These are phyloP conservation scores for Phytophthora gonapodyides DNA, from an alignment of 352 stramenopile genomes.

Conservation along the genomic window DNA sequence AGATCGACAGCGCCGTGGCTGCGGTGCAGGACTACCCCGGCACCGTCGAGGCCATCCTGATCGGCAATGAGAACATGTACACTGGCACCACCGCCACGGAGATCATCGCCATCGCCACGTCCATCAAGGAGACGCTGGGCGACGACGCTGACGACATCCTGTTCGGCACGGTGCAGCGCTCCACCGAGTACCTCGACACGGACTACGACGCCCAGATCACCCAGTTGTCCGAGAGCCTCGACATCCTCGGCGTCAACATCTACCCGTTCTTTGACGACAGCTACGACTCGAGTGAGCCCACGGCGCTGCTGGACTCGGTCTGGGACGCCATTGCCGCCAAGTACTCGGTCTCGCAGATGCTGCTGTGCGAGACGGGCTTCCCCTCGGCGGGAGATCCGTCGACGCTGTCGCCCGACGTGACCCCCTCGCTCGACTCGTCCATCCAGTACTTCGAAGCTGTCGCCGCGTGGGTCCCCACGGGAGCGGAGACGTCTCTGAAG, in stretches of 20 bases:
- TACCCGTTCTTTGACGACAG: slow-evolving; percentile 66
- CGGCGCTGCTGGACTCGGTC: slow-evolving; percentile 43
- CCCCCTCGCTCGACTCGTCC: slow-evolving; percentile 42
- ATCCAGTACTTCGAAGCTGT: slow-evolving; percentile 36
- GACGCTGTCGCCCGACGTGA: slow-evolving; percentile 39
- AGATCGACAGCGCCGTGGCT: slow-evolving; percentile 53
- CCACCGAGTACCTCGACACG: slow-evolving; percentile 61
- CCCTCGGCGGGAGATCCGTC: slow-evolving; percentile 45
- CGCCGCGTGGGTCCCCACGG: slow-evolving; percentile 25
- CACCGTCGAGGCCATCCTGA: slow-evolving; percentile 58
- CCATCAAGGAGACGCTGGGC: slow-evolving; percentile 42
- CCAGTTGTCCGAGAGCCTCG: slow-evolving; percentile 44
- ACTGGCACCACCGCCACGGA: slow-evolving; percentile 36
- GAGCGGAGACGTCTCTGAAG: slow-evolving; percentile 36
- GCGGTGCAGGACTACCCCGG: slow-evolving; percentile 54
- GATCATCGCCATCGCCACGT: slow-evolving; percentile 44
- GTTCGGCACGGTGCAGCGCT: slow-evolving; percentile 65
- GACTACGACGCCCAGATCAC: slow-evolving; percentile 45
- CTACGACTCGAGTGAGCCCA: slow-evolving; percentile 52
- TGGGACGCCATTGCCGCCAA: slow-evolving; percentile 55
- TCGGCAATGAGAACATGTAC: slow-evolving; percentile 63
- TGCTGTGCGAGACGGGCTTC: slow-evolving; percentile 65
- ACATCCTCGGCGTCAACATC: slow-evolving; percentile 70
- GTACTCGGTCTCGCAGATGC: slow-evolving; percentile 47
- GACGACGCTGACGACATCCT: slow-evolving; percentile 45